A percentile compares a stretch with the other conserved stretches of the same genome.
Conservation (phyloP, 345 rosid species). For the Viola odorata region DNA sequence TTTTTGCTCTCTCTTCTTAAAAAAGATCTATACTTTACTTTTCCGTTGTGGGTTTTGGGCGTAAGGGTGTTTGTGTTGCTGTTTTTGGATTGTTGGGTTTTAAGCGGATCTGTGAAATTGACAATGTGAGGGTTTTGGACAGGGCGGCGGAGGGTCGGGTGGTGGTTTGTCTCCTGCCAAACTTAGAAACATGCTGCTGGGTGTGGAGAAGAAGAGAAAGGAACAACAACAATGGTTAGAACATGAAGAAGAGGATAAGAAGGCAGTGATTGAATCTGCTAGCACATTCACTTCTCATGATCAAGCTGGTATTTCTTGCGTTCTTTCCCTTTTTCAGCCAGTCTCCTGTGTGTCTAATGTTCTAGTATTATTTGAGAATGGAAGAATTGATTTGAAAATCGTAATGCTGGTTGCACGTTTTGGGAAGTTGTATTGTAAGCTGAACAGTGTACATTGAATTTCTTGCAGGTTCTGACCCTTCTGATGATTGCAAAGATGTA, state of each 20-base stretch:
- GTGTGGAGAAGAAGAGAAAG: conserved; percentile 60
- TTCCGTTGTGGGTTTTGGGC: too few relatives aligned
- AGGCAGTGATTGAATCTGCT: conserved; percentile 42
- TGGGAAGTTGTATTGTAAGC: too few relatives aligned
- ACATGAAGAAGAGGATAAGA: background rate
- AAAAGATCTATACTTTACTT: too few relatives aligned
- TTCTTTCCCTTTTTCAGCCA: background rate
- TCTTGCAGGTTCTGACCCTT: conserved; percentile 38
- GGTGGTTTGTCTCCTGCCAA: conserved; percentile 76
- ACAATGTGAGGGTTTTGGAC: too few relatives aligned
- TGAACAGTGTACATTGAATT: too few relatives aligned
- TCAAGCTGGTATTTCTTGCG: conserved; percentile 38
- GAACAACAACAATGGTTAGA: conserved; percentile 22
- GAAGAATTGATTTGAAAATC: too few relatives aligned
- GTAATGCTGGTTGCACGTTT: too few relatives aligned
- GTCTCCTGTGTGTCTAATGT: too few relatives aligned
- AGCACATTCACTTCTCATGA: conserved; percentile 51
- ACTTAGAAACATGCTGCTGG: conserved; percentile 60
- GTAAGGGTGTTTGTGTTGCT: too few relatives aligned
- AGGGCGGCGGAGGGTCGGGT: conserved; percentile 20
- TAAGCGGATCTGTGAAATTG: too few relatives aligned
- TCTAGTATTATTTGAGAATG: too few relatives aligned
- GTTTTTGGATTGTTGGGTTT: too few relatives aligned
- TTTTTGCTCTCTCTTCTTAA: conserved; percentile 20
- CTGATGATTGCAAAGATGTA: conserved; percentile 77